Base-by-base conservation (phyloP, 1,139 yeast species). In the Diutina neorugosa region DNA sequence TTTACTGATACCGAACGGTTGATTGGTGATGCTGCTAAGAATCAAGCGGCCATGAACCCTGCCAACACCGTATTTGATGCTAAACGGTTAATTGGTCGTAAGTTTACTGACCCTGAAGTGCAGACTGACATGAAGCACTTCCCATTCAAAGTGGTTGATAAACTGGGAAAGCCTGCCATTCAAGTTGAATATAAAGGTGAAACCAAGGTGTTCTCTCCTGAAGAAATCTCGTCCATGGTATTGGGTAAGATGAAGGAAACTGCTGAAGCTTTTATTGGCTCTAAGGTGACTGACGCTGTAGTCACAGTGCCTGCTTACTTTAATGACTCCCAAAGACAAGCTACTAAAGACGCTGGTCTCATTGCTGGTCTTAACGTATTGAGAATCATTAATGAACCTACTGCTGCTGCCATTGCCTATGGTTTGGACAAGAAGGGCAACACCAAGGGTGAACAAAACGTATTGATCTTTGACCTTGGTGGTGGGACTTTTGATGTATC, bases 251-350 rank as follows among this genome's bases (percentile, higher is more conserved):
- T 88, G 96, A 89, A 88, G 77, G 83, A 85, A 63, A 89, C 88
- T 65, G 96, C 96, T 58, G 96, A 89, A 76, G 93, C 87, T 64
- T 88, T 87, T 72, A 77, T 89, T 62, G 96, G 96, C 60, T 80
- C 84, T 67, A 81, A 84, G 69, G 96, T 89, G 58, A 86, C 94
- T 54, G 94, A 90, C 64, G 96, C 96, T 44, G 97, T 90, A 60
- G 96, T 90, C 59, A 90, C 97, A 52, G 97, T 91, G 55, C 98
- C 98, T 55, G 98, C 98, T 55, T 91, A 91, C 76, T 91, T 91
- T 77, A 93, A 91, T 71, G 98, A 91, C 73, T 96, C 98, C 56
- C 98, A 91, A 76, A 86, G 97, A 78, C 97, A 91, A 73, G 98
- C 98, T 57, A 91, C 98, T 59, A 90, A 91, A 77, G 97, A 90